Percentiles rank a stretch among this genome's conserved stretches.
These are phyloP conservation scores for Lantana camara DNA, from an alignment of 257 asterid species.

Conservation along the genomic window DNA sequence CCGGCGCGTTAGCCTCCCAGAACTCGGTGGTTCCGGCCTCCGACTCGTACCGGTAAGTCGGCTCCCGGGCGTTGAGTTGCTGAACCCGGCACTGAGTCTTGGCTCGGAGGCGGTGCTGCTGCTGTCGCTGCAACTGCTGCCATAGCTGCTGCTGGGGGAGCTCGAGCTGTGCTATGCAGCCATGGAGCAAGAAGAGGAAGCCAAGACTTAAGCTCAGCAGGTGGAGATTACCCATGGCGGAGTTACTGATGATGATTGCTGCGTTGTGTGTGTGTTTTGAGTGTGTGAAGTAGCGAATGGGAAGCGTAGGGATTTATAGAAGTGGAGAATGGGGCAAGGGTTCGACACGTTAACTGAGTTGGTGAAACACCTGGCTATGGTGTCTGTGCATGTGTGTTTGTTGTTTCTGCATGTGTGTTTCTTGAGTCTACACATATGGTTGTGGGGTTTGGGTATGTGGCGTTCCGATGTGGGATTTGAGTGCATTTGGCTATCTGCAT, in stretches of 20 bases:
- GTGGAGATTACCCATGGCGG: constrained; percentile 23
- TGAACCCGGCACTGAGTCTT: constrained; percentile 45
- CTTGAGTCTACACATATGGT: constrained; percentile 19
- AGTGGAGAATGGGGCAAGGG: background rate
- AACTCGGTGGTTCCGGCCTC: constrained; percentile 54
- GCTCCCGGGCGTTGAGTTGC: constrained; percentile 50
- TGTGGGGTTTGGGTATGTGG: constrained; percentile 24
- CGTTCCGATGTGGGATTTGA: constrained; percentile 3
- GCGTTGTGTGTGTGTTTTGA: background rate
- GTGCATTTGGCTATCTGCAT: background rate
- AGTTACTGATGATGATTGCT: too few relatives aligned
- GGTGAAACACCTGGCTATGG: constrained; percentile 36
- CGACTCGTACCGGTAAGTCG: constrained; percentile 22
- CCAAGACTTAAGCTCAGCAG: constrained; percentile 22
- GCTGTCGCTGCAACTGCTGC: constrained; percentile 37
- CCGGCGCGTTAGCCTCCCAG: constrained; percentile 37
- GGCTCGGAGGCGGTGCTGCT: constrained; percentile 53
- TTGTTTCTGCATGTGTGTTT: constrained; percentile 27
- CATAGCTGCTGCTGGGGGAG: constrained; percentile 34
- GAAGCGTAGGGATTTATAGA: constrained; percentile 29
- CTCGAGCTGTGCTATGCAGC: constrained; percentile 38
- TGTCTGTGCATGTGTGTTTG: constrained; percentile 34
- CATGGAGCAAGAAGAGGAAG: constrained; percentile 29
- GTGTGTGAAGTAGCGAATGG: constrained; percentile 42
- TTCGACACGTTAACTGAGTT: constrained; percentile 32